These are phyloP conservation scores for Phycomyces blakesleeanus DNA, from an alignment of 192 early-diverging fungal species.

Conservation along the genomic window DNA sequence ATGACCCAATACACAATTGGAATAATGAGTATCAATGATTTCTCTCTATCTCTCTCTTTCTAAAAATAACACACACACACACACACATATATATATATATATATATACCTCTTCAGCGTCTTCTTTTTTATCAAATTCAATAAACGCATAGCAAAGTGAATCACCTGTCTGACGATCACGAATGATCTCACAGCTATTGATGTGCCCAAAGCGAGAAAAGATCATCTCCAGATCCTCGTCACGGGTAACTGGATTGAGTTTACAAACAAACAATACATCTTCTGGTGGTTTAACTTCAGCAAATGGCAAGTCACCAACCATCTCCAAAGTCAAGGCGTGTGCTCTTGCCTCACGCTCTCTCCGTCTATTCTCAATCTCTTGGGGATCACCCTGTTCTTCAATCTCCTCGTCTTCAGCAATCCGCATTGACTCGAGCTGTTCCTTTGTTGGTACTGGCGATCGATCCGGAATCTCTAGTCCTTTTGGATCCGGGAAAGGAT, in stretches of 20 bases:
- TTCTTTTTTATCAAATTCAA: constrained; percentile 88
- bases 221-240: constrained; percentile 92
- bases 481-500: constrained; percentile 85
- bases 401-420: constrained; percentile 81
- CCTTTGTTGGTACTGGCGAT: constrained; percentile 75
- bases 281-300: constrained; percentile 97
- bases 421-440: constrained; percentile 65
- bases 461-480: constrained; percentile 59
- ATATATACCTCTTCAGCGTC: constrained; percentile 67
- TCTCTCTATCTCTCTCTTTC: no score
- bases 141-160: constrained; percentile 92
- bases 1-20: not conserved
- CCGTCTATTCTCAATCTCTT: constrained; percentile 62
- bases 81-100: no score
- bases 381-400: constrained; percentile 51
- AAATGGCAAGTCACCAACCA: constrained; percentile 95
- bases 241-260: constrained; percentile 83
- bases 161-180: constrained; percentile 78
- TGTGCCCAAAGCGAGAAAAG: constrained; percentile 88
- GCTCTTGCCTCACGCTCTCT: constrained; percentile 77
- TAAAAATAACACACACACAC: no score
- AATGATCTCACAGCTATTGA: constrained; percentile 87
- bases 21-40: not conserved
- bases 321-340: constrained; percentile 91
- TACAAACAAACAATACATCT: constrained; percentile 94